Evolutionary conservation across 2,329 filamentous ascomycete genomes (phyloP).

Genomic region (Diplodia scrobiculata): DNA sequence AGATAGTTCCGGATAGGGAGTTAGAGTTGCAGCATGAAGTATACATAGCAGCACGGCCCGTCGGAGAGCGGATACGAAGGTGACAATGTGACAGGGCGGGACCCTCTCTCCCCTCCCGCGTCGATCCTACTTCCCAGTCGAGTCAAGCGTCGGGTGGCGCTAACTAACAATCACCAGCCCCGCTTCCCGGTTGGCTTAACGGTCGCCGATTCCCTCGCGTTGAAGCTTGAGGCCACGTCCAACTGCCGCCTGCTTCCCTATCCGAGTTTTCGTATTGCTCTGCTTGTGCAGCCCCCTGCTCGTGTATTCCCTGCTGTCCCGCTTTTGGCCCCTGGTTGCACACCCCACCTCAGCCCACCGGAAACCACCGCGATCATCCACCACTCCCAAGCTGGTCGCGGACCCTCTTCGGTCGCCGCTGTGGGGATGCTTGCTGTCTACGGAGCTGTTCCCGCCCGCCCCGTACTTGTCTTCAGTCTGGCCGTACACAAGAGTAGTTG

Average conservation of each 20-base stretch:
- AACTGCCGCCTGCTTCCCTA: neutral
- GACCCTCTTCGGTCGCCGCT: neutral
- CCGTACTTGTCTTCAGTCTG: neutral
- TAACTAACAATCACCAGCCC: neutral
- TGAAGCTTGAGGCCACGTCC: slow-evolving; percentile 8
- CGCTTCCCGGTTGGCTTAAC: neutral
- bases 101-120: slow-evolving; percentile 12
- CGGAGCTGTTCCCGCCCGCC: neutral
- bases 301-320: slow-evolving; percentile 8
- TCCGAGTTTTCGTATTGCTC: neutral
- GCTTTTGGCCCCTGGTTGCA: neutral
- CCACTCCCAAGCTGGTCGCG: neutral
- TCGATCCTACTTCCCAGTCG: slow-evolving; percentile 17
- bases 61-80: too few relatives aligned
- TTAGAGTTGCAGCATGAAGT: too few relatives aligned
- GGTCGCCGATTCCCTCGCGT: slow-evolving; percentile 12
- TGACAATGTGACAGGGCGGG: neutral
- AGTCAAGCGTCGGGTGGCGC: slow-evolving; percentile 13
- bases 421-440: neutral
- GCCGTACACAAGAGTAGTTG: too few relatives aligned
- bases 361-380: neutral
- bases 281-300: neutral
- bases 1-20: too few relatives aligned
- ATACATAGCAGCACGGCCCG: too few relatives aligned
- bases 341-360: neutral